Conservation (phyloP, 192 early-diverging fungal species). For the Endogone sp. region DNA sequence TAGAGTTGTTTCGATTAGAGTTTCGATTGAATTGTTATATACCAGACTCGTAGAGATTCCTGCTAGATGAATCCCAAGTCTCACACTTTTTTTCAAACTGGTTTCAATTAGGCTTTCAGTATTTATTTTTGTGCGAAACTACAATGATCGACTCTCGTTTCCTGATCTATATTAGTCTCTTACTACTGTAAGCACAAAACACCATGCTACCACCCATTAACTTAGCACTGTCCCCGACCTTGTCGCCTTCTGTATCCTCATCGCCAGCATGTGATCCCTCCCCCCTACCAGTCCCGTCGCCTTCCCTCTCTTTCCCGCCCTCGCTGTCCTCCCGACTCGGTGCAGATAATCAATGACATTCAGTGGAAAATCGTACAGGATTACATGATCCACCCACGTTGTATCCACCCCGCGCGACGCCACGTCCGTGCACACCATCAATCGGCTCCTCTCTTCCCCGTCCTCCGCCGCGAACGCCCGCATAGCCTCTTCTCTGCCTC, state of each 20-base stretch:
- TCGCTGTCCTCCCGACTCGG: conserved; percentile 85
- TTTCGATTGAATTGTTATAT: no score
- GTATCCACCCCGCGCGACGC: conserved; percentile 90
- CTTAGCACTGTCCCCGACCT: conserved; percentile 50
- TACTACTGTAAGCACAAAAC: neutral
- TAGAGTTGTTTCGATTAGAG: no score
- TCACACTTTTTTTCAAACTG: no score
- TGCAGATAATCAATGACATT: conserved; percentile 92
- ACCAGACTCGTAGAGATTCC: no score
- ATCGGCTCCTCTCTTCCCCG: neutral
- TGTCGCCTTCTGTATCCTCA: conserved; percentile 56
- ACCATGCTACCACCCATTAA: conserved; percentile 5
- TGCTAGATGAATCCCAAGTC: no score
- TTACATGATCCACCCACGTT: conserved; percentile 80
- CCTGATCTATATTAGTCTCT: no score
- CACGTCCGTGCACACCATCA: conserved; percentile 88
- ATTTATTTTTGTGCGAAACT: no score
- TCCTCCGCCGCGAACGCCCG: conserved; percentile 28
- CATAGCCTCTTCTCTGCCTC: conserved; percentile 36
- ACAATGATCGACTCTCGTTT: no score
- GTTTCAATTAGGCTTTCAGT: no score
- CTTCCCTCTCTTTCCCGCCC: conserved; percentile 73
- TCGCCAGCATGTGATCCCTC: conserved; percentile 63
- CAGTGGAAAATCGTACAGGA: conserved; percentile 89
- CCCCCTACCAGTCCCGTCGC: conserved; percentile 79